Evolutionary conservation across 2,329 filamentous ascomycete genomes (phyloP).

Genomic region (Huntiella decipiens): DNA sequence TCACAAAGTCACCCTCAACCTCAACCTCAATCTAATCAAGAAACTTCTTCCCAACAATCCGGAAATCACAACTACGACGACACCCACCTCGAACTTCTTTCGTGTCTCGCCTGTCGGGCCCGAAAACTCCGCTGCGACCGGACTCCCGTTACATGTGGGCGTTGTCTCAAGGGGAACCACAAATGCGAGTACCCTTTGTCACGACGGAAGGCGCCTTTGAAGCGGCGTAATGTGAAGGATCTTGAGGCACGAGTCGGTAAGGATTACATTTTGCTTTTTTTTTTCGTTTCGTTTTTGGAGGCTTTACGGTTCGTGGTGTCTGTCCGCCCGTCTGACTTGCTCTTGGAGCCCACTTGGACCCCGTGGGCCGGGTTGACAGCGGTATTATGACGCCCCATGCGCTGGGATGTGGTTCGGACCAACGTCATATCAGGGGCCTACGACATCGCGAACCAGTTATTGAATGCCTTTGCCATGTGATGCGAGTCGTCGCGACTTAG

Average conservation of each 20-base stretch:
- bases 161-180: constrained; percentile 54
- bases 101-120: constrained; percentile 66
- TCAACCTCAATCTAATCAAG: neutral
- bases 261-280: constrained; percentile 11
- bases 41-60: neutral
- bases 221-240: constrained; percentile 77
- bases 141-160: constrained; percentile 56
- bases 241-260: constrained; percentile 72
- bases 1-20: neutral
- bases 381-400: no score
- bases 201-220: constrained; percentile 70
- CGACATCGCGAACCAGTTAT: no score
- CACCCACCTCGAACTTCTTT: constrained; percentile 31
- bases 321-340: no score
- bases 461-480: no score
- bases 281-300: neutral
- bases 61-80: constrained; percentile 3
- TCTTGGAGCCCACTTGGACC: no score
- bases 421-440: no score
- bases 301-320: no score
- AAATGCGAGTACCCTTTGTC: constrained; percentile 81
- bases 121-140: constrained; percentile 82
- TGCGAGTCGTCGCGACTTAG: no score
- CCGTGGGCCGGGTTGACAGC: no score
- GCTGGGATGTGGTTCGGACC: no score